These are phyloP conservation scores for rapeseed (Brassica napus) DNA, from an alignment of 345 rosid species.

Conservation along the genomic window Da-Ae NC_063449.1:28499001-28499500, in stretches of 20 bases:
- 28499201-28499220: slow-evolving; percentile 75
- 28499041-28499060: neutral
- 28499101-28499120: neutral
- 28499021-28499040: neutral
- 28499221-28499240: slow-evolving; percentile 72
- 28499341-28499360: too few species aligned
- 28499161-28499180: too few species aligned
- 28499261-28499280: slow-evolving; percentile 55
- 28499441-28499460: too few species aligned
- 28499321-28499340: too few species aligned
- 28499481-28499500: too few species aligned
- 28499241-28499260: slow-evolving; percentile 63
- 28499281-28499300: neutral
- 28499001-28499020: neutral
- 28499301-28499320: too few species aligned
- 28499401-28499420: too few species aligned
- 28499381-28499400: too few species aligned
- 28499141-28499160: neutral
- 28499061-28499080: neutral
- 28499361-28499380: too few species aligned
- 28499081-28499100: neutral
- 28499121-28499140: neutral
- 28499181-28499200: slow-evolving; percentile 38
- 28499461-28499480: too few species aligned
- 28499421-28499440: too few species aligned